phyloP scores from a whole-genome alignment of 805 yeast genomes.

The Cyberlindnera meyerae region DNA sequence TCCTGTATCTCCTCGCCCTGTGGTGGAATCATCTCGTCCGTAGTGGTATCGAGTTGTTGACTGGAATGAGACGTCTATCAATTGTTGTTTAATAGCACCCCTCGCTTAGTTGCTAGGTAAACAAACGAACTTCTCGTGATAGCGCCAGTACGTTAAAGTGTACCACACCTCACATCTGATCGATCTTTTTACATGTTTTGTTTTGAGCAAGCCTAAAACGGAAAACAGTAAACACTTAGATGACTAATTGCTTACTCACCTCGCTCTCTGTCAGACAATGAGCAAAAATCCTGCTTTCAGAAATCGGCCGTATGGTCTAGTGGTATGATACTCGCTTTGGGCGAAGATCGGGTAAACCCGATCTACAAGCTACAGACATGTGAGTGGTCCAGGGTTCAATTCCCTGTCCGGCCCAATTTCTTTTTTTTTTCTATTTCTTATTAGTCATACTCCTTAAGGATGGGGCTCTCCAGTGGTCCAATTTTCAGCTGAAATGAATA shows the following conservation, averaged over 20 bases:
- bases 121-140: too few relatives aligned
- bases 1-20: too few relatives aligned
- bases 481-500: background rate
- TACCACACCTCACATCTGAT: too few relatives aligned
- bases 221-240: background rate
- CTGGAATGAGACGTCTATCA: too few relatives aligned
- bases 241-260: background rate
- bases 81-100: too few relatives aligned
- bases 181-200: too few relatives aligned
- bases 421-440: conserved; percentile 7
- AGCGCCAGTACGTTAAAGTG: too few relatives aligned
- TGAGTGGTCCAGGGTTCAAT: conserved; percentile 32
- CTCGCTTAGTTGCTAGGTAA: too few relatives aligned
- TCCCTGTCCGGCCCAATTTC: conserved; percentile 30
- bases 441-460: too few relatives aligned
- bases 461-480: too few relatives aligned
- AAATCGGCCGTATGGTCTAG: conserved; percentile 30
- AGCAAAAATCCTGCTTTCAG: background rate
- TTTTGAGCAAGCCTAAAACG: too few relatives aligned
- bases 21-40: background rate
- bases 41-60: too few relatives aligned
- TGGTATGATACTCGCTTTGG: conserved; percentile 33
- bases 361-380: conserved; percentile 19
- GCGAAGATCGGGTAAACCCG: conserved; percentile 20
- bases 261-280: background rate